These are phyloP conservation scores for Rhypophila decipiens DNA, from an alignment of 495 filamentous ascomycete species.

Conservation along the genomic window DNA sequence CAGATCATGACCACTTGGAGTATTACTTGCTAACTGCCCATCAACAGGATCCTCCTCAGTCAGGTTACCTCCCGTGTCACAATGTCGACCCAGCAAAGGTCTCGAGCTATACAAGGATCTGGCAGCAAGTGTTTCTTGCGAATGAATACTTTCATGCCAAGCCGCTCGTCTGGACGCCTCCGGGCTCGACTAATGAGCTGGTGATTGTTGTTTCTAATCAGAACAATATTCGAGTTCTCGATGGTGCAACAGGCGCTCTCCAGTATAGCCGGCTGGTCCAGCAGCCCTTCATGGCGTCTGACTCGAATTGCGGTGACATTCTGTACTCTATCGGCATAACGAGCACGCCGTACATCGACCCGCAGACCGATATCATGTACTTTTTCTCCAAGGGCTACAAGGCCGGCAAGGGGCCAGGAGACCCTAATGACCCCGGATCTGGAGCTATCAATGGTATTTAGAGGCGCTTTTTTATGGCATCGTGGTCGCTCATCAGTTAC, in stretches of 20 bases:
- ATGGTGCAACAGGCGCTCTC: constrained; percentile 40
- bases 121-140: constrained; percentile 1
- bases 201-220: constrained; percentile 41
- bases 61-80: constrained; percentile 12
- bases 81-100: constrained; percentile 13
- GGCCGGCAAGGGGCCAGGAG: constrained; percentile 1
- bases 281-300: constrained; percentile 38
- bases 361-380: constrained; percentile 37
- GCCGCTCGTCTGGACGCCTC: constrained; percentile 41
- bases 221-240: constrained; percentile 42
- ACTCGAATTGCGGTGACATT: constrained; percentile 43
- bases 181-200: constrained; percentile 29
- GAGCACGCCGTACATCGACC: constrained; percentile 45
- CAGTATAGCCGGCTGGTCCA: constrained; percentile 31
- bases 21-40: background rate
- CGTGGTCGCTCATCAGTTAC: background rate
- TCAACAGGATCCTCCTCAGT: constrained; percentile 4
- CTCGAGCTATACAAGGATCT: constrained; percentile 5
- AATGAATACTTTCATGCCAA: constrained; percentile 38
- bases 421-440: constrained; percentile 6
- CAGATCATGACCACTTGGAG: background rate
- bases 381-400: constrained; percentile 30
- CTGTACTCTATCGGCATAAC: constrained; percentile 39
- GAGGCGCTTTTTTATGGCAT: no score
- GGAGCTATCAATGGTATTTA: constrained; percentile 9